Percentiles rank a stretch among this genome's conserved stretches.
Evolutionary conservation across 768 basidiomycete species (phyloP).

Genomic region (Cyclocybe cylindracea): DNA sequence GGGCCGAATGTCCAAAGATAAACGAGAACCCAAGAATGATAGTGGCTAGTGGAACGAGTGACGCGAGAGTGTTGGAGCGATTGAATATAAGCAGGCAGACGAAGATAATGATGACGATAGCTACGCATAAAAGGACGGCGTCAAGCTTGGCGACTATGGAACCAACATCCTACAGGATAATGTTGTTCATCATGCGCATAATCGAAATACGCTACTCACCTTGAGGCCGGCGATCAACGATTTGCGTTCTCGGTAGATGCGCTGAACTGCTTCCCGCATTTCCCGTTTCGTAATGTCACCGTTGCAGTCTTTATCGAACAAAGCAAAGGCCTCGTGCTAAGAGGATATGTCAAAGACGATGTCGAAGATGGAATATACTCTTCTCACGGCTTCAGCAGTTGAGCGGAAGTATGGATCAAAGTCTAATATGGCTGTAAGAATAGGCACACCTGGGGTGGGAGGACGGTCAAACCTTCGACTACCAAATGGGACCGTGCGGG

Average conservation of each 20-base stretch:
- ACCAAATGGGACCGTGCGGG: slow-evolving; percentile 63
- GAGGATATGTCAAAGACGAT: background rate
- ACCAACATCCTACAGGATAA: slow-evolving; percentile 53
- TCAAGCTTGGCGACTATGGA: slow-evolving; percentile 79
- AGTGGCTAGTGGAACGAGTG: slow-evolving; percentile 78
- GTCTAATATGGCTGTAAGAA: slow-evolving; percentile 40
- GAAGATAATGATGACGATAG: slow-evolving; percentile 62
- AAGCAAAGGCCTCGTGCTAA: slow-evolving; percentile 64
- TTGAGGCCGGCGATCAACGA: slow-evolving; percentile 70
- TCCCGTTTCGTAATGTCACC: slow-evolving; percentile 77
- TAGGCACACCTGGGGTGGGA: background rate
- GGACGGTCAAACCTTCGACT: slow-evolving; percentile 53
- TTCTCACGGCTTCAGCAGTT: slow-evolving; percentile 67
- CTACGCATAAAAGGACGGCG: slow-evolving; percentile 64
- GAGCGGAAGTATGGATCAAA: slow-evolving; percentile 78
- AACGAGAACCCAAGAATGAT: slow-evolving; percentile 84
- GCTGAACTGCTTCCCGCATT: slow-evolving; percentile 81
- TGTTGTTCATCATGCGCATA: slow-evolving; percentile 1
- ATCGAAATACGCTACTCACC: slow-evolving; percentile 33
- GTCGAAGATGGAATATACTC: slow-evolving; percentile 2
- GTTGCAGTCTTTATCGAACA: slow-evolving; percentile 84
- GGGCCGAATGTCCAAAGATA: slow-evolving; percentile 82
- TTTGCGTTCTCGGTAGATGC: slow-evolving; percentile 80
- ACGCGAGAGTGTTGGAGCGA: slow-evolving; percentile 60
- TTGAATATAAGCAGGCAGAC: slow-evolving; percentile 78